Conservation (phyloP, 495 filamentous ascomycete genomes). For the Parathielavia hyrcaniae region DNA sequence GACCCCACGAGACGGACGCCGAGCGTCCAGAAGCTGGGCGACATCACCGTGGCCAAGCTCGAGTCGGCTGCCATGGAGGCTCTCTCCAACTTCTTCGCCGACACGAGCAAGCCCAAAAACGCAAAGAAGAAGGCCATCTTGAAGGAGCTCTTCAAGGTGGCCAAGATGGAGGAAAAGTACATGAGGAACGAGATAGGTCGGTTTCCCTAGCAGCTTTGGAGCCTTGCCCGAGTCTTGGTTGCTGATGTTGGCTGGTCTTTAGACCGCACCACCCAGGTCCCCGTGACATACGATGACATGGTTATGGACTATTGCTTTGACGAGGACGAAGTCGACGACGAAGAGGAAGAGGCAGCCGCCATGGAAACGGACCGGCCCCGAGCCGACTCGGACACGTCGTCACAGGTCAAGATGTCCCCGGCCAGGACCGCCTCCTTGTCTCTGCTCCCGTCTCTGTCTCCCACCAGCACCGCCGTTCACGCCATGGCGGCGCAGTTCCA, state of each 20-base stretch:
- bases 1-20: conserved; percentile 40
- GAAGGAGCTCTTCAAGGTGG: conserved; percentile 63
- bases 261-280: conserved; percentile 39
- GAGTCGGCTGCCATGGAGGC: conserved; percentile 44
- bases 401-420: conserved; percentile 21
- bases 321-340: conserved; percentile 32
- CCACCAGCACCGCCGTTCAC: conserved; percentile 24
- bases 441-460: conserved; percentile 24
- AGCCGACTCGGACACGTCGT: conserved; percentile 6
- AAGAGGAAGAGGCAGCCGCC: conserved; percentile 6
- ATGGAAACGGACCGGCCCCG: neutral
- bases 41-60: conserved; percentile 40
- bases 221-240: neutral
- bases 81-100: conserved; percentile 40
- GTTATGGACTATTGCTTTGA: conserved; percentile 28
- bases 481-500: conserved; percentile 31
- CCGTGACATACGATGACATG: conserved; percentile 36
- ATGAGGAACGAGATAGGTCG: conserved; percentile 56
- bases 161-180: conserved; percentile 56
- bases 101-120: conserved; percentile 41
- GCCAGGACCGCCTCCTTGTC: conserved; percentile 19
- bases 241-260: conserved; percentile 10
- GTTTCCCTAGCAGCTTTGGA: conserved; percentile 18
- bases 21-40: conserved; percentile 33
- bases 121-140: conserved; percentile 41